Evolutionary conservation across 768 basidiomycete species (phyloP).

Genomic region (Macrolepiota fuliginosa): DNA sequence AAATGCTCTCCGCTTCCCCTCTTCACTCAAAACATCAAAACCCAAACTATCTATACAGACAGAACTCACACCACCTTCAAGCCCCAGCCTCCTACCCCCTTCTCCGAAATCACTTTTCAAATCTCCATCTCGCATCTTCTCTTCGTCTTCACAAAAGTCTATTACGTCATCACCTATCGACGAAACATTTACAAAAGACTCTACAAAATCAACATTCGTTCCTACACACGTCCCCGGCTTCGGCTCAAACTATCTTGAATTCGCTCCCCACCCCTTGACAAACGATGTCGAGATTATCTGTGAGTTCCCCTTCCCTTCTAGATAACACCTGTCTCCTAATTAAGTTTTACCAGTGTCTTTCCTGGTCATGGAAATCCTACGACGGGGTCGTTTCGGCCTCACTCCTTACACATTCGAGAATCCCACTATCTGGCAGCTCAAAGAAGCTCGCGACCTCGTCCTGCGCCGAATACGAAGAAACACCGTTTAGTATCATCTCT

Average conservation of each 20-base stretch:
- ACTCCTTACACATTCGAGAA: slow-evolving; percentile 47
- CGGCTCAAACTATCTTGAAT: slow-evolving; percentile 59
- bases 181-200: slow-evolving; percentile 19
- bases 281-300: slow-evolving; percentile 53
- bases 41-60: slow-evolving; percentile 18
- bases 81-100: not conserved
- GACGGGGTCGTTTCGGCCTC: slow-evolving; percentile 54
- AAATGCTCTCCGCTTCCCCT: slow-evolving; percentile 43
- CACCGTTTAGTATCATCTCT: slow-evolving; percentile 18
- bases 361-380: slow-evolving; percentile 62
- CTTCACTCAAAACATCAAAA: slow-evolving; percentile 25
- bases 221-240: slow-evolving; percentile 50
- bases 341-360: slow-evolving; percentile 44
- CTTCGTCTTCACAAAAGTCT: slow-evolving; percentile 15
- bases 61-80: slow-evolving; percentile 7
- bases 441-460: slow-evolving; percentile 36
- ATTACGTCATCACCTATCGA: slow-evolving; percentile 21
- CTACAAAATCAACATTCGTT: slow-evolving; percentile 36
- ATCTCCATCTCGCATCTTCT: slow-evolving; percentile 15
- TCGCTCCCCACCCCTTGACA: slow-evolving; percentile 44
- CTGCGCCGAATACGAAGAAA: slow-evolving; percentile 35
- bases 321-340: slow-evolving; percentile 14
- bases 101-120: slow-evolving; percentile 17
- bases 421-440: slow-evolving; percentile 46
- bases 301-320: slow-evolving; percentile 22